Evolutionary conservation across 2,329 filamentous ascomycete genomes (phyloP).

Genomic region (Paracorniculantispora psalliotae): DNA sequence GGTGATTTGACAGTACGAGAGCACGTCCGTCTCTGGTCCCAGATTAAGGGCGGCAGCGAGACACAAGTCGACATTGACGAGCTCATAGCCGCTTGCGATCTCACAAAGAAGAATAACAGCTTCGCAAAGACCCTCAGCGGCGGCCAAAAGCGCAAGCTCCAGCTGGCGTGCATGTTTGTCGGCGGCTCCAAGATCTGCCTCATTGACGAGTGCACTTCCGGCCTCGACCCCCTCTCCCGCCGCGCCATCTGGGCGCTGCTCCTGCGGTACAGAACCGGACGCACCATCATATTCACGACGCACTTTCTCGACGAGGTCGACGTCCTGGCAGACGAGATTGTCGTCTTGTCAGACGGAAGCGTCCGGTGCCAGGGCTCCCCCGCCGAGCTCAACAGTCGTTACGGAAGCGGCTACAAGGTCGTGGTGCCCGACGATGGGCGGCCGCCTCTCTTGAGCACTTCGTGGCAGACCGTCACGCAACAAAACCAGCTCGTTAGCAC

Average conservation of each 20-base stretch:
- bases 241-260: conserved; percentile 68
- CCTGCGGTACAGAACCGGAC: conserved; percentile 53
- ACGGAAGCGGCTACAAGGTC: conserved; percentile 61
- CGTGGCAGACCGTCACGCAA: neutral
- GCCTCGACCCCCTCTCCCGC: conserved; percentile 61
- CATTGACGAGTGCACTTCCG: conserved; percentile 64
- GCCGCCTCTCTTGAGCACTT: neutral
- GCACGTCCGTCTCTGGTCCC: conserved; percentile 59
- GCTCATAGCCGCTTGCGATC: conserved; percentile 54
- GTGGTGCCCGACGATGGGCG: conserved; percentile 24
- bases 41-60: conserved; percentile 44
- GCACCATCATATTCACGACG: conserved; percentile 63
- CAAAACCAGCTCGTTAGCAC: conserved; percentile 51
- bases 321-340: conserved; percentile 62
- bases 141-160: conserved; percentile 8
- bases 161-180: conserved; percentile 61
- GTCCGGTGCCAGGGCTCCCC: conserved; percentile 59
- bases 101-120: conserved; percentile 52
- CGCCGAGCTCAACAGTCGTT: conserved; percentile 57
- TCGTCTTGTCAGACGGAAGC: conserved; percentile 58
- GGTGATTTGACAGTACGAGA: conserved; percentile 60
- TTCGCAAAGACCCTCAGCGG: conserved; percentile 44
- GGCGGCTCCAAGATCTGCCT: conserved; percentile 64
- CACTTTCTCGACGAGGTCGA: conserved; percentile 72
- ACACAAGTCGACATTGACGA: conserved; percentile 43